phyloP scores from a whole-genome alignment of 768 basidiomycete species.

The Solioccasus polychromus region DNA sequence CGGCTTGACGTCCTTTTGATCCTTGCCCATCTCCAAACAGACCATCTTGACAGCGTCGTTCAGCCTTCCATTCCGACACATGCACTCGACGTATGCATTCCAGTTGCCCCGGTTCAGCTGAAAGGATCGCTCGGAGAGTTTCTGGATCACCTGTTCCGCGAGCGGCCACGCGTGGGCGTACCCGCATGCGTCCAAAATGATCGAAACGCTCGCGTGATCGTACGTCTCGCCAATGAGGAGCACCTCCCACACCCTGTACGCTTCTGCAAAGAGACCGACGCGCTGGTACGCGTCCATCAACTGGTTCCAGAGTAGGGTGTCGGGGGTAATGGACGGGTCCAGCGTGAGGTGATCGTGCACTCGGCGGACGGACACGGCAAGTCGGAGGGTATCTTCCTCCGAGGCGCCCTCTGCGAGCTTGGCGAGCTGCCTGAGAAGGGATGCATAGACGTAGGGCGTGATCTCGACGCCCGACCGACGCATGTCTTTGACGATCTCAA shows the following conservation, averaged over 20 bases:
- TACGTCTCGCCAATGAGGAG: conserved; percentile 58
- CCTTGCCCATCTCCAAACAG: conserved; percentile 61
- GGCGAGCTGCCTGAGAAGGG: conserved; percentile 58
- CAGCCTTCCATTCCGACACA: conserved; percentile 67
- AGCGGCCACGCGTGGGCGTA: conserved; percentile 48
- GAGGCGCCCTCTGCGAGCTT: conserved; percentile 36
- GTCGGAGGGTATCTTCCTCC: conserved; percentile 25
- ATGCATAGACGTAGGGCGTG: conserved; percentile 61
- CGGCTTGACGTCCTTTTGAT: conserved; percentile 42
- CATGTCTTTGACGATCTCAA: conserved; percentile 82
- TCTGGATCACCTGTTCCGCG: conserved; percentile 54
- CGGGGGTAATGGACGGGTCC: conserved; percentile 73
- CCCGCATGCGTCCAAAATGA: conserved; percentile 85
- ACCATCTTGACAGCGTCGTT: conserved; percentile 66
- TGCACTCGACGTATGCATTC: conserved; percentile 81
- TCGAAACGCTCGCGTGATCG: conserved; percentile 67
- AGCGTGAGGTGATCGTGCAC: conserved; percentile 77
- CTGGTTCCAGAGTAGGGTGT: conserved; percentile 71
- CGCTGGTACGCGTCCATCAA: conserved; percentile 88
- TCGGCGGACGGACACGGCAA: conserved; percentile 53
- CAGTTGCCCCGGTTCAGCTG: conserved; percentile 65
- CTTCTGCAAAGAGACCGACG: conserved; percentile 66
- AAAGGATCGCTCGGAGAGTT: conserved; percentile 49
- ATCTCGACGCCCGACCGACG: conserved; percentile 56
- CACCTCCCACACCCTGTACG: conserved; percentile 78